These are phyloP conservation scores for Daldinia sp. DNA, from an alignment of 2,329 filamentous ascomycete genomes.

Conservation along the genomic window DNA sequence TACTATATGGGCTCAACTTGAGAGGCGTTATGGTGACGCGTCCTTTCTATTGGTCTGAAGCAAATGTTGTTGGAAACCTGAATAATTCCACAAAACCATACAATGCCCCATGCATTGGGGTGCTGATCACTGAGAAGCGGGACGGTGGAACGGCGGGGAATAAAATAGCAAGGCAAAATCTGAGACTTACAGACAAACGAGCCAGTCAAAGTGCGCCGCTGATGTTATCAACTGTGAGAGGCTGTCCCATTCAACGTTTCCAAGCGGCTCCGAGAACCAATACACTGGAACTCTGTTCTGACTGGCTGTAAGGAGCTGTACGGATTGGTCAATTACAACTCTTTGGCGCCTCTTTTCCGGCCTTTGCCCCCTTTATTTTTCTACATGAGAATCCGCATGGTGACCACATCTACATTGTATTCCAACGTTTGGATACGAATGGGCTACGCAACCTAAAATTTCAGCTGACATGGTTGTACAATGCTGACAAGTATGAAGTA, in stretches of 20 bases:
- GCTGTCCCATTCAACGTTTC: constrained; percentile 15
- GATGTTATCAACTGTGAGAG: constrained; percentile 35
- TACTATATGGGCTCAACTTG: neutral
- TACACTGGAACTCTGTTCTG: constrained; percentile 28
- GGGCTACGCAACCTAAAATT: constrained; percentile 12
- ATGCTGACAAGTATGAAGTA: constrained; percentile 6
- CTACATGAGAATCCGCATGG: constrained; percentile 5
- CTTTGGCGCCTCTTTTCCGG: neutral
- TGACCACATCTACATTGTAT: constrained; percentile 10
- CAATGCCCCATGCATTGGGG: constrained; percentile 24
- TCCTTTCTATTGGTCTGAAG: constrained; percentile 12
- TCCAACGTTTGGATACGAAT: constrained; percentile 22
- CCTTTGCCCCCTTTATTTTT: neutral
- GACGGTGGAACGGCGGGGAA: constrained; percentile 21
- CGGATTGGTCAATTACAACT: constrained; percentile 6
- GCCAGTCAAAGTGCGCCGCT: constrained; percentile 34
- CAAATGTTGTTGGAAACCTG: neutral
- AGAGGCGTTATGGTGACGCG: constrained; percentile 9
- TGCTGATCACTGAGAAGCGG: constrained; percentile 27
- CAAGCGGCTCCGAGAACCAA: constrained; percentile 29
- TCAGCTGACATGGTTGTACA: constrained; percentile 26
- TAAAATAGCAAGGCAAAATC: constrained; percentile 23
- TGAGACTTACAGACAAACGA: constrained; percentile 29
- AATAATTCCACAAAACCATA: neutral
- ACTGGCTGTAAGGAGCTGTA: constrained; percentile 20